These are phyloP conservation scores for Rhodosporidiobolus sp. DNA, from an alignment of 768 basidiomycete species.

Conservation along the genomic window DNA sequence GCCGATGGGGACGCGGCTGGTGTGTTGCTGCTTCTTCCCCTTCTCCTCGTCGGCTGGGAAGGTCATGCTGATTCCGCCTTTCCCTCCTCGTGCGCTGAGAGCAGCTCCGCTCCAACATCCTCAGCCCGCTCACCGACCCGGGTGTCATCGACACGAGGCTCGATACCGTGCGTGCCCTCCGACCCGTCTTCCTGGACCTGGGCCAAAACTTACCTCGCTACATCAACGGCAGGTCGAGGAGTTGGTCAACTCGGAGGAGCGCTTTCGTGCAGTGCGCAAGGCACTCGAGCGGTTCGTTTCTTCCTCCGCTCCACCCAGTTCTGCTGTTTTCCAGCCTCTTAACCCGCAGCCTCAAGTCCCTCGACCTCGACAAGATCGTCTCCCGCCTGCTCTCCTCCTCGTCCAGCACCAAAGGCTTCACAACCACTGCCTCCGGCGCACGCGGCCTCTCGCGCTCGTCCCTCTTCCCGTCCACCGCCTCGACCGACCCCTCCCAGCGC, in stretches of 20 bases:
- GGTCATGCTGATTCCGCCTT: neutral
- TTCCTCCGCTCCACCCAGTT: too few species aligned
- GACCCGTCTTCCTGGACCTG: neutral
- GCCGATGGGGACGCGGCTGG: slow-evolving; percentile 78
- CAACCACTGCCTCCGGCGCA: neutral
- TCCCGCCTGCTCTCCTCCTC: slow-evolving; percentile 44
- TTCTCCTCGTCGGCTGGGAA: neutral
- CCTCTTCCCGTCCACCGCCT: neutral
- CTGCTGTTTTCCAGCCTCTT: too few species aligned
- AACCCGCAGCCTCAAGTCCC: slow-evolving; percentile 65
- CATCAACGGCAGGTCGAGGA: slow-evolving; percentile 57
- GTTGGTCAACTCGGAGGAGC: slow-evolving; percentile 70
- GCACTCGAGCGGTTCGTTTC: slow-evolving; percentile 61
- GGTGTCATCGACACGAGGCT: slow-evolving; percentile 69
- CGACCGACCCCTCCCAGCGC: slow-evolving; percentile 34
- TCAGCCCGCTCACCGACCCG: slow-evolving; percentile 40
- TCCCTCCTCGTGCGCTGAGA: too few species aligned
- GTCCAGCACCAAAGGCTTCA: neutral
- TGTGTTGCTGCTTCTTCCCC: slow-evolving; percentile 45
- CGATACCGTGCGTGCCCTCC: slow-evolving; percentile 68
- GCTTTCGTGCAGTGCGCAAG: slow-evolving; percentile 64
- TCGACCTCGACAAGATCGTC: slow-evolving; percentile 85
- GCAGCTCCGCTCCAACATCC: slow-evolving; percentile 43
- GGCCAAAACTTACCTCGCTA: slow-evolving; percentile 17
- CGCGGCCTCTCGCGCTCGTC: neutral